These are phyloP conservation scores for Chamaenerion angustifolium DNA, from an alignment of 345 rosid genomes.

Conservation along the genomic window DNA sequence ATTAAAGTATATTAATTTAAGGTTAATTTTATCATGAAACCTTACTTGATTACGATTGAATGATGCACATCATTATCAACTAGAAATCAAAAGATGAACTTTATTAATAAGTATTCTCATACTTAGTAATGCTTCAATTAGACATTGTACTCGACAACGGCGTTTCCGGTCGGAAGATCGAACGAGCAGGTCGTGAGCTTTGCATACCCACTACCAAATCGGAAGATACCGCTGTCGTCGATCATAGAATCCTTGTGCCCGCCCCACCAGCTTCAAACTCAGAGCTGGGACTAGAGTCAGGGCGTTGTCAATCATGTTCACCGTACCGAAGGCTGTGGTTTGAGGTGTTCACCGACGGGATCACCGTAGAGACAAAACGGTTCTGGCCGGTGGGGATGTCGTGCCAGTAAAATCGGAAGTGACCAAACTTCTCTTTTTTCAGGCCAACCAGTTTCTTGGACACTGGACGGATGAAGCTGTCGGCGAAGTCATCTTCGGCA, in stretches of 20 bases:
- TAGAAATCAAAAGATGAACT: too few species aligned
- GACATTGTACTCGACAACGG: constrained; percentile 38
- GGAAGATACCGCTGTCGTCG: constrained; percentile 66
- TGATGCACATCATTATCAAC: too few species aligned
- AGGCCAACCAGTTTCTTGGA: too few species aligned
- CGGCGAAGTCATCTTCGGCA: too few species aligned
- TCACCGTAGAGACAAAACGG: constrained; percentile 31
- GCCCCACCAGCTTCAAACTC: constrained; percentile 48
- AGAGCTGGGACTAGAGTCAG: constrained; percentile 38
- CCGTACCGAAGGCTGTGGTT: constrained; percentile 26
- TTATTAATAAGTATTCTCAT: too few species aligned
- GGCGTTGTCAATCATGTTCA: constrained; percentile 55
- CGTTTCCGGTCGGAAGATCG: constrained; percentile 23
- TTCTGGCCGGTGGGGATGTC: constrained; percentile 38
- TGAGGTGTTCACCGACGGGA: constrained; percentile 21
- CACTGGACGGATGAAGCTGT: too few species aligned
- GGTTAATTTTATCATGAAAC: too few species aligned
- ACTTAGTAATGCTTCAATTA: constrained; percentile 41
- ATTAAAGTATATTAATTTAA: too few species aligned
- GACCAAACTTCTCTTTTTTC: constrained; percentile 44
- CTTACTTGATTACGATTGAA: too few species aligned
- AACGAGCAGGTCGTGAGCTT: constrained; percentile 30
- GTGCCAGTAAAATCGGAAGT: constrained; percentile 56
- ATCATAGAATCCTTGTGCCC: constrained; percentile 71
- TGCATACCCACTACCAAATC: constrained; percentile 66